Percentiles rank a stretch among this genome's conserved stretches.
Conservation (phyloP, 1,139 yeast genomes). For the Candida tetrigidarum region DNA sequence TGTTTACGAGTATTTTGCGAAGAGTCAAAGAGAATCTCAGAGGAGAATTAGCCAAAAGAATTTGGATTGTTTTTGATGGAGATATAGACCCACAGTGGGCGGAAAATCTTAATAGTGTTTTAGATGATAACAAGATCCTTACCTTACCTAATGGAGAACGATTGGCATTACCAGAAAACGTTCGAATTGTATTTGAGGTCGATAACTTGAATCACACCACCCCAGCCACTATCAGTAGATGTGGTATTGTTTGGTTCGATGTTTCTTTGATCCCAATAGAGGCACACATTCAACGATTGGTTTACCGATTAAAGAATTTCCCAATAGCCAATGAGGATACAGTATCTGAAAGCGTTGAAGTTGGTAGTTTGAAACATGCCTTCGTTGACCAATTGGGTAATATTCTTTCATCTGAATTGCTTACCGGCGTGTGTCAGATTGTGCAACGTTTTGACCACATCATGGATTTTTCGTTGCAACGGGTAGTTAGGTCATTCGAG, state of each 20-base stretch:
- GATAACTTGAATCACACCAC: conserved; percentile 71
- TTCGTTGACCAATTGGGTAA: conserved; percentile 5
- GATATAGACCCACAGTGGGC: conserved; percentile 96
- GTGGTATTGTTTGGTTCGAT: conserved; percentile 87
- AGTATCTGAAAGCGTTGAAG: conserved; percentile 7
- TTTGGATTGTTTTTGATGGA: conserved; percentile 91
- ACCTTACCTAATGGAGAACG: conserved; percentile 94
- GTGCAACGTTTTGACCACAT: conserved; percentile 46
- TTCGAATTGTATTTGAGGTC: conserved; percentile 77
- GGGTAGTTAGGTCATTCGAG: conserved; percentile 44
- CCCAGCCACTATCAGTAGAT: conserved; percentile 90
- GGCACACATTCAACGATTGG: conserved; percentile 23
- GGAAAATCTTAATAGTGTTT: conserved; percentile 85
- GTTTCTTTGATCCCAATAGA: conserved; percentile 25
- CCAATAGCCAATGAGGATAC: conserved; percentile 11
- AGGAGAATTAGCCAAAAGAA: conserved; percentile 58
- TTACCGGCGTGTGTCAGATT: conserved; percentile 1
- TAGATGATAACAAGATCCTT: conserved; percentile 82
- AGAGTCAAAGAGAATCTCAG: conserved; percentile 58
- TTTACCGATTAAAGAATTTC: conserved; percentile 24
- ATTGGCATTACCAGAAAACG: conserved; percentile 63
- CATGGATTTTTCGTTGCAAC: conserved; percentile 50
- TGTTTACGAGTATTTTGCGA: conserved; percentile 73
- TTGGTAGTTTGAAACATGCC: not conserved
- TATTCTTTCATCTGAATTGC: not conserved